Conservation (phyloP, 2,329 filamentous ascomycete genomes). For the Penicillium glabrum region DNA sequence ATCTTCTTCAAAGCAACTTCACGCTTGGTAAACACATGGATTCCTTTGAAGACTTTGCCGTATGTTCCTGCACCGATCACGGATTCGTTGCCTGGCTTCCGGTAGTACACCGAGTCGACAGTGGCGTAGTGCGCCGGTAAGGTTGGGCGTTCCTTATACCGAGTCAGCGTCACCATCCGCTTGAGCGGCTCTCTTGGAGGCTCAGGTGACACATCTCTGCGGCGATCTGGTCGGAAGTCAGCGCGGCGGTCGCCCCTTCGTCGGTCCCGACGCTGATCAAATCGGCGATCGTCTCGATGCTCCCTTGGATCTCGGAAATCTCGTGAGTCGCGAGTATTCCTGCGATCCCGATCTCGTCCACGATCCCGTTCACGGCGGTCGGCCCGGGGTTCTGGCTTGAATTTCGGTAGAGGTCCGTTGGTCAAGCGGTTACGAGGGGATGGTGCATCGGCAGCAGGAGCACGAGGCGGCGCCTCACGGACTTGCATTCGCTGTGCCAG, state of each 20-base stretch:
- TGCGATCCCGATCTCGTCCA: constrained; percentile 28
- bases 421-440: constrained; percentile 41
- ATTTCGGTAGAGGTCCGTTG: constrained; percentile 37
- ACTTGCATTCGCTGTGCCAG: constrained; percentile 48
- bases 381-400: constrained; percentile 40
- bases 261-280: constrained; percentile 42
- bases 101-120: constrained; percentile 88
- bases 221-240: constrained; percentile 45
- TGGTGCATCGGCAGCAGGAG: constrained; percentile 29
- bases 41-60: constrained; percentile 92
- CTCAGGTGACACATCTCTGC: constrained; percentile 49
- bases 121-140: constrained; percentile 70
- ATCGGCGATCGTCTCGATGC: constrained; percentile 42
- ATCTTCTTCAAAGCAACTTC: constrained; percentile 96
- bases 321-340: constrained; percentile 35
- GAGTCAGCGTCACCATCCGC: constrained; percentile 67
- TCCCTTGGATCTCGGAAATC: constrained; percentile 32
- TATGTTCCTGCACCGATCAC: constrained; percentile 95
- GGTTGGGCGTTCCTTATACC: constrained; percentile 68
- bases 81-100: constrained; percentile 96
- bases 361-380: constrained; percentile 45
- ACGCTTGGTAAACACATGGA: constrained; percentile 71
- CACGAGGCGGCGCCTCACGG: constrained; percentile 39
- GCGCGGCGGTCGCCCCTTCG: constrained; percentile 30
- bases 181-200: constrained; percentile 48